Evolutionary conservation across 225 moss, liverwort and hornwort species (phyloP).

Genomic region (Sphagnum tenellum): DNA sequence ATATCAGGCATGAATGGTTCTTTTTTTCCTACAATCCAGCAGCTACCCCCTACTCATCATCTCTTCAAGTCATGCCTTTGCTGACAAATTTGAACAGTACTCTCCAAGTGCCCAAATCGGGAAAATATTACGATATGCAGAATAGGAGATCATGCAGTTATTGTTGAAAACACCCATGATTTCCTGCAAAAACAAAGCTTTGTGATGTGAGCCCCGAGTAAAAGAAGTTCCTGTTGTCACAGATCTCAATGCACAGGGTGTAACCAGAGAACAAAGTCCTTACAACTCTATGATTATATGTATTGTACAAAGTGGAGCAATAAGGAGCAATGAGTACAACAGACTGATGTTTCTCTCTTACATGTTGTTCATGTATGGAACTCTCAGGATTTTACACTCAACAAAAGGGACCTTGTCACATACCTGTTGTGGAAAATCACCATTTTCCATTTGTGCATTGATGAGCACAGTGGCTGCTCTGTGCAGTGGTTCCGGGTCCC

Average conservation of each 20-base stretch:
- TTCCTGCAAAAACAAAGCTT: conserved; percentile 38
- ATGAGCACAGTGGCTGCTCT: conserved; percentile 69
- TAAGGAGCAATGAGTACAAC: too few relatives aligned
- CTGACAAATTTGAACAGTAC: conserved; percentile 50
- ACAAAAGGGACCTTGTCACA: background rate
- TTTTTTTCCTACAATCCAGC: too few relatives aligned
- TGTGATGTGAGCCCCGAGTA: background rate
- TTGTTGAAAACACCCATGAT: conserved; percentile 95
- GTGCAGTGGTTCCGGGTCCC: conserved; percentile 83
- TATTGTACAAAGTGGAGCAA: too few relatives aligned
- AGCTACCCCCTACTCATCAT: too few relatives aligned
- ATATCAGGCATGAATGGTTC: too few relatives aligned
- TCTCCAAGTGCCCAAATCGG: conserved; percentile 92
- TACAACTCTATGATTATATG: too few relatives aligned
- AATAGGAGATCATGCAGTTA: conserved; percentile 95
- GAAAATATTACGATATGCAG: conserved; percentile 78
- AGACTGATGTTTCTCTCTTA: too few relatives aligned
- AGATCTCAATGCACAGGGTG: too few relatives aligned
- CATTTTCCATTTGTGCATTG: conserved; percentile 65
- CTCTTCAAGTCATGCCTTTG: background rate
- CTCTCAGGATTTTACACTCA: background rate
- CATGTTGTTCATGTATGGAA: too few relatives aligned
- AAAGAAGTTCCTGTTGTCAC: background rate
- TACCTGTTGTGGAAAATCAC: conserved; percentile 97
- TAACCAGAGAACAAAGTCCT: background rate